These are phyloP conservation scores for Aureobasidium subglaciale DNA, from an alignment of 2,329 filamentous ascomycete genomes.

Conservation along the genomic window DNA sequence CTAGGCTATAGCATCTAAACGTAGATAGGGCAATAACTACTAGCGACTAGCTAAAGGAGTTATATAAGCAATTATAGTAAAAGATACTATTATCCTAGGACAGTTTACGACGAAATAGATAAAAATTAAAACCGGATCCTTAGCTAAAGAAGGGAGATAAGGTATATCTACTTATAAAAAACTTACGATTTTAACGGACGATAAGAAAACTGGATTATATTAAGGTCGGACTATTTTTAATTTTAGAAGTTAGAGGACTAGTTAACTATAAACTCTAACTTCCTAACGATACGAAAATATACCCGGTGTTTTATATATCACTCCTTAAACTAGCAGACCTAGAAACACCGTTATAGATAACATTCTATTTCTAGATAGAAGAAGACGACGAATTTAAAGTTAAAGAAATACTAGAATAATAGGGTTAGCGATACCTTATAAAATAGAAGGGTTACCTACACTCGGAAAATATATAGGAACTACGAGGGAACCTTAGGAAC, in stretches of 20 bases:
- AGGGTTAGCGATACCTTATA: slow-evolving; percentile 7
- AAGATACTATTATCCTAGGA: slow-evolving; percentile 11
- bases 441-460: slow-evolving; percentile 10
- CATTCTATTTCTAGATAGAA: slow-evolving; percentile 7
- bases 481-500: background rate
- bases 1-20: background rate
- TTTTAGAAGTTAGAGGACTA: slow-evolving; percentile 13
- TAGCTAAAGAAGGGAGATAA: slow-evolving; percentile 19
- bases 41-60: slow-evolving; percentile 7
- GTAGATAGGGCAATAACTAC: background rate
- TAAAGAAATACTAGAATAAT: slow-evolving; percentile 1
- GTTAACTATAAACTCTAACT: slow-evolving; percentile 12
- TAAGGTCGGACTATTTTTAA: slow-evolving; percentile 19
- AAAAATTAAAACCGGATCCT: slow-evolving; percentile 12
- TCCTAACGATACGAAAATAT: background rate
- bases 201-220: slow-evolving; percentile 19
- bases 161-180: slow-evolving; percentile 18
- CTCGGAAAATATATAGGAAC: slow-evolving; percentile 4
- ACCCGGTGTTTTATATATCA: slow-evolving; percentile 1
- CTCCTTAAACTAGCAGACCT: background rate
- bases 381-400: slow-evolving; percentile 1
- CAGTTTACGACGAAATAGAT: background rate
- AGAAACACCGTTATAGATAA: slow-evolving; percentile 5
- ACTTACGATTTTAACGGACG: slow-evolving; percentile 14
- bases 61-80: slow-evolving; percentile 3